A percentile compares a stretch with the other conserved stretches of the same genome.
Conservation (phyloP, 495 filamentous ascomycete species). For the Aspergillus nidulans region DNA sequence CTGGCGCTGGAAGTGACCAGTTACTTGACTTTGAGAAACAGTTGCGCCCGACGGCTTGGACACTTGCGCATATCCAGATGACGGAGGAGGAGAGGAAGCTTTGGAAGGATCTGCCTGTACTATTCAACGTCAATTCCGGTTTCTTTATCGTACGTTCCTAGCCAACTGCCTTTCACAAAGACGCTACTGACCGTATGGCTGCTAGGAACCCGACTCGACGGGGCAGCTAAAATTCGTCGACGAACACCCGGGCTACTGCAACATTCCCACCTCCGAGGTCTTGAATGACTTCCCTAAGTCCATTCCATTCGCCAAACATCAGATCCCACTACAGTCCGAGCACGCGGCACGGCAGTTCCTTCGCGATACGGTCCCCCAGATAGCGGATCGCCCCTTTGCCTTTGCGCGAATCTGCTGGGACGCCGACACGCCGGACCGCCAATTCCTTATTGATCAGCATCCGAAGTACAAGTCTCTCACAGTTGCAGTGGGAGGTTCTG, state of each 20-base stretch:
- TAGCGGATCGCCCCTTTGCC: constrained; percentile 40
- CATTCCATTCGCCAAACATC: constrained; percentile 43
- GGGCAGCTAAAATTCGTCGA: constrained; percentile 53
- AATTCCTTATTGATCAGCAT: constrained; percentile 46
- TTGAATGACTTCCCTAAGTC: constrained; percentile 14
- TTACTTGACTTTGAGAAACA: constrained; percentile 50
- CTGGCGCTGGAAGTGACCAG: constrained; percentile 43
- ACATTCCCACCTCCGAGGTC: constrained; percentile 26
- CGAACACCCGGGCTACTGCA: constrained; percentile 53
- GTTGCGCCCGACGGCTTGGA: constrained; percentile 51
- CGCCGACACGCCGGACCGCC: constrained; percentile 48
- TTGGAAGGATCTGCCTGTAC: constrained; percentile 44
- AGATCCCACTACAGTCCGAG: constrained; percentile 47
- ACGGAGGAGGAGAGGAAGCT: constrained; percentile 36
- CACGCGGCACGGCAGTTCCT: constrained; percentile 39
- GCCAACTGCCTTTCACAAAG: background rate
- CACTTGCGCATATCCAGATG: constrained; percentile 47
- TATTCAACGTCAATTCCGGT: constrained; percentile 48
- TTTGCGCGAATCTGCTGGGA: constrained; percentile 54
- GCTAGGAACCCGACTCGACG: constrained; percentile 44
- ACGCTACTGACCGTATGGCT: background rate
- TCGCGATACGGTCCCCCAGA: constrained; percentile 47
- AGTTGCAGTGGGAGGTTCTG: constrained; percentile 48
- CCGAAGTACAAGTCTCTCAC: constrained; percentile 38
- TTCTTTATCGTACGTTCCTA: constrained; percentile 41